Evolutionary conservation across 306 rosid species (phyloP), one percentile per base, ranked within the genome.

Genomic region (Arachis stenosperma): DNA sequence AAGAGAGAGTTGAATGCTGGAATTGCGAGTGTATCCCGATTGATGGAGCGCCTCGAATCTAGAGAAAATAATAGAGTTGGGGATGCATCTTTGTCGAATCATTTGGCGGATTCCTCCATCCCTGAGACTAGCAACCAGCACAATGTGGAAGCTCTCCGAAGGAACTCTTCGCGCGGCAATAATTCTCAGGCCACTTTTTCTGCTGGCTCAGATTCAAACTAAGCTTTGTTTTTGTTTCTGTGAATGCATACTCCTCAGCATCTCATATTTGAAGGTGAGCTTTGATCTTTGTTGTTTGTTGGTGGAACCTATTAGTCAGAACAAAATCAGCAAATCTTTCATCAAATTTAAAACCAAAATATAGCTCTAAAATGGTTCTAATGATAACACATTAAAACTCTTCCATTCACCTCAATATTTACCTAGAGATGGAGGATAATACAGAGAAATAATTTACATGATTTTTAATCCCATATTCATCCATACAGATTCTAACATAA

Each of bases 1-100:
- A 86, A 72, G 69, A 81, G 90, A 76, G 97, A 92, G 79, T 86
- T 89, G 70, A 86, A 77, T 76, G 88, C 91, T 9, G 90, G 92
- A 83, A 84, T 92, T 52, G 88, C 96, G 66, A 83, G 82, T 61
- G 90, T 89, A 57, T 84, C 92, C 69, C 86, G 83, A 27, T 71
- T 89, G 85, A 83, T 87, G 86, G 90, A 91, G 67, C 83, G 77
- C 53, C 83, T 86, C 62, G 91, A 89, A 69, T 81, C 90, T 52
- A 81, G 90, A 78, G 96, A 86, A 43, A 75, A 67, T 47, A 63
- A 69, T 62, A 62, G 66, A 17, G 81, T 76, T 10, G 76, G 37
- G 30, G 83, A 58, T 61, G 83, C 64, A 55, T 82, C 81, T n/a
- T 67, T 69, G 42, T 74, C 75, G 14, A 77, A 80, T 81, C 79